Conservation (phyloP, 2,329 filamentous ascomycete genomes). For the Emergomyces orientalis region DNA sequence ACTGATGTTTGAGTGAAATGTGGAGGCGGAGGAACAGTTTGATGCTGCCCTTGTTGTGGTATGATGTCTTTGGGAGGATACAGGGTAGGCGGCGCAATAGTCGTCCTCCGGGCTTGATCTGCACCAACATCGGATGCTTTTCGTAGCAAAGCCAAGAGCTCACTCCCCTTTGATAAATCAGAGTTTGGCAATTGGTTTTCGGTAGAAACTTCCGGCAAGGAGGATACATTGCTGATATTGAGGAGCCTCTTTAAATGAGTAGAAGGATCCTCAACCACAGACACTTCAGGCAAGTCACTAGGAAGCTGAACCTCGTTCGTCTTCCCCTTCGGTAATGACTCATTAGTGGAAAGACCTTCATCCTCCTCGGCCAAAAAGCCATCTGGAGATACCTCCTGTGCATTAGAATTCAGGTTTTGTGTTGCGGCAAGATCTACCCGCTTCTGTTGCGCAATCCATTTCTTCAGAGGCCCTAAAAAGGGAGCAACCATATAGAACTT, state of each 20-base stretch:
- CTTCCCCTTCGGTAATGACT: constrained; percentile 15
- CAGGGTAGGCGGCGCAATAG: constrained; percentile 48
- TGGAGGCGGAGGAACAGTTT: background rate
- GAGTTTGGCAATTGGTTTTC: constrained; percentile 18
- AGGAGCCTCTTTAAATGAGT: constrained; percentile 44
- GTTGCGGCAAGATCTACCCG: constrained; percentile 50
- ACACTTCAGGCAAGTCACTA: constrained; percentile 36
- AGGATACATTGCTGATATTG: constrained; percentile 27
- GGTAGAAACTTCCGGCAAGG: constrained; percentile 13
- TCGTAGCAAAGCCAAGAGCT: constrained; percentile 49
- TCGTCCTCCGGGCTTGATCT: constrained; percentile 24
- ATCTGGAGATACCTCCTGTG: constrained; percentile 45
- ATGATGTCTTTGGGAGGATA: constrained; percentile 23
- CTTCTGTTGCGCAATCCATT: constrained; percentile 81
- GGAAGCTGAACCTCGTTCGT: constrained; percentile 21
- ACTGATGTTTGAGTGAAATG: background rate
- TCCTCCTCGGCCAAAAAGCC: constrained; percentile 17
- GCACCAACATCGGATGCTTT: constrained; percentile 28
- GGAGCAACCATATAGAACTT: constrained; percentile 99
- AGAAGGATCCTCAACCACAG: constrained; percentile 36
- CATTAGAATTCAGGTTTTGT: constrained; percentile 32
- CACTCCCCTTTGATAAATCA: constrained; percentile 39
- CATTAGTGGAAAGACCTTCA: constrained; percentile 14
- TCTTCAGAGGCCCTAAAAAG: constrained; percentile 74
- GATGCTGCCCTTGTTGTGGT: background rate